These are phyloP conservation scores for Fraxinus paxiana DNA, from an alignment of 305 asterid species.

Conservation along the genomic window DNA sequence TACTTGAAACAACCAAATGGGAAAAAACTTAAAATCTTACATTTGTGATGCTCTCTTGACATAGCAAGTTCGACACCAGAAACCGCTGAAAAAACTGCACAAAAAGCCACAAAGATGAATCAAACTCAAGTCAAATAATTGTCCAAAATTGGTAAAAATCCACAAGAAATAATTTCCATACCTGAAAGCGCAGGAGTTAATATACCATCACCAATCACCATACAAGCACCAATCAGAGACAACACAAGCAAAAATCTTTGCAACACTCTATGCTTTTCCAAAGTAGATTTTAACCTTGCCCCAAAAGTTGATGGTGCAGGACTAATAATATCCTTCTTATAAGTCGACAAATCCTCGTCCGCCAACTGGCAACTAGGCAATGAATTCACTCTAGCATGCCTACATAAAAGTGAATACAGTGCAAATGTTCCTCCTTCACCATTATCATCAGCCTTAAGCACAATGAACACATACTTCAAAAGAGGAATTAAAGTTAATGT, in stretches of 20 bases:
- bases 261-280: slow-evolving; percentile 53
- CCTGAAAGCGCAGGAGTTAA: slow-evolving; percentile 69
- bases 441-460: slow-evolving; percentile 87
- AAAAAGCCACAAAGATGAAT: slow-evolving; percentile 21
- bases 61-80: slow-evolving; percentile 69
- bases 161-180: slow-evolving; percentile 13
- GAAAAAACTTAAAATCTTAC: slow-evolving; percentile 33
- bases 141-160: background rate
- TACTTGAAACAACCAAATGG: background rate
- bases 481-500: slow-evolving; percentile 79
- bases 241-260: slow-evolving; percentile 51
- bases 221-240: slow-evolving; percentile 71
- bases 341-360: slow-evolving; percentile 59
- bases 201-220: slow-evolving; percentile 78
- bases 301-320: slow-evolving; percentile 53
- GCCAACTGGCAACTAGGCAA: slow-evolving; percentile 76
- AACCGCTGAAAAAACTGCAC: slow-evolving; percentile 73
- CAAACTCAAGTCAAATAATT: slow-evolving; percentile 1
- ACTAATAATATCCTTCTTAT: slow-evolving; percentile 43
- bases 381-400: slow-evolving; percentile 79
- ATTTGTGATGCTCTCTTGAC: slow-evolving; percentile 64
- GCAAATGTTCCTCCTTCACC: slow-evolving; percentile 99
- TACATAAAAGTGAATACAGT: slow-evolving; percentile 69
- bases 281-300: slow-evolving; percentile 47
- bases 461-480: slow-evolving; percentile 78